These are phyloP conservation scores for Cladorrhinum samala DNA, from an alignment of 495 filamentous ascomycete species.

Conservation along the genomic window DNA sequence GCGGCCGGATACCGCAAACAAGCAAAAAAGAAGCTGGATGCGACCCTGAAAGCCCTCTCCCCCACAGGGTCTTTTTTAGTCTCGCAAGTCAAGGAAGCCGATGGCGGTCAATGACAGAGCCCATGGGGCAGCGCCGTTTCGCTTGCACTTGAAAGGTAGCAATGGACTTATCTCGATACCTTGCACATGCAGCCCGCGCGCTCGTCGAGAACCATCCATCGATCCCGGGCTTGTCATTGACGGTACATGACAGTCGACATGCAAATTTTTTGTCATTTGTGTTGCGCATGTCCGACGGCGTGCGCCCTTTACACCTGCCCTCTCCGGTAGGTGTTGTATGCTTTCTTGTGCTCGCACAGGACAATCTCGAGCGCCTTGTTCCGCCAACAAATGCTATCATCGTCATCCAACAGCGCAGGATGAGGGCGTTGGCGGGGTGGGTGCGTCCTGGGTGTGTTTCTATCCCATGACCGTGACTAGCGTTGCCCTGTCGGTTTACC, in stretches of 20 bases:
- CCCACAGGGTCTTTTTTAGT: background rate
- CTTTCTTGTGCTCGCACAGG: background rate
- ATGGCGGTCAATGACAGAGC: background rate
- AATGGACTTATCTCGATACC: too few species aligned
- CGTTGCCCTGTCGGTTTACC: conserved; percentile 1
- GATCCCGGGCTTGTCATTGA: too few species aligned
- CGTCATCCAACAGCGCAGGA: background rate
- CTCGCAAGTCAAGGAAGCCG: too few species aligned
- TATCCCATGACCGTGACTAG: background rate
- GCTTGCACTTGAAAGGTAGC: background rate
- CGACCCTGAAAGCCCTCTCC: background rate
- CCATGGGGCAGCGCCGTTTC: background rate
- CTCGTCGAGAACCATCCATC: too few species aligned
- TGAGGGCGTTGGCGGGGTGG: background rate
- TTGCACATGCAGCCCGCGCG: too few species aligned
- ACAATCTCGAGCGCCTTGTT: background rate
- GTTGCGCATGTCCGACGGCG: too few species aligned
- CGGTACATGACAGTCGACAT: too few species aligned
- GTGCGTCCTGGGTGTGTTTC: background rate
- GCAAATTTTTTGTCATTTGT: too few species aligned
- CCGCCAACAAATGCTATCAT: background rate
- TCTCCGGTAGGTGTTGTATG: background rate
- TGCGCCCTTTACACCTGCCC: too few species aligned
- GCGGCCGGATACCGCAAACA: background rate
- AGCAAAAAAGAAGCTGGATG: background rate